phyloP scores from a whole-genome alignment of 176 grass and related monocot species.

The Leersia perrieri region DNA sequence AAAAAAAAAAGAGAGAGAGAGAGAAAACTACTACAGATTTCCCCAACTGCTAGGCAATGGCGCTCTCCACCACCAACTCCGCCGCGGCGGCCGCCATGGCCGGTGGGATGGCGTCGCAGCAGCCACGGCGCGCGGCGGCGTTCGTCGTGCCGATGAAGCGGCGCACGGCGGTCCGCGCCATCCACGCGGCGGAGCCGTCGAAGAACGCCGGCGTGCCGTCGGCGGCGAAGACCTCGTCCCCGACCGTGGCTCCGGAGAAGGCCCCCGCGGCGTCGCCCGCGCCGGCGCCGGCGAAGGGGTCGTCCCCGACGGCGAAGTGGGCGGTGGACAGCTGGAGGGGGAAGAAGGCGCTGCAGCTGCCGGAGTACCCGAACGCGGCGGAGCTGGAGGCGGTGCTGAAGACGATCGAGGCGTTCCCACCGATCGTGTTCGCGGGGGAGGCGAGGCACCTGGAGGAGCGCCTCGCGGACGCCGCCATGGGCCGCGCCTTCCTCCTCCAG shows the following conservation, averaged over 20 bases:
- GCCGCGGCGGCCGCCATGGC: background rate
- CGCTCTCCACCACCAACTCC: slow-evolving; percentile 43
- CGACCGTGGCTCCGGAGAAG: slow-evolving; percentile 21
- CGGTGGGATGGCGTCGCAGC: background rate
- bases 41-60: too few species aligned
- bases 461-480: slow-evolving; percentile 57
- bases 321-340: slow-evolving; percentile 55
- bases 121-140: background rate
- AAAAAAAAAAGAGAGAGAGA: too few species aligned
- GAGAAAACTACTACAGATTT: too few species aligned
- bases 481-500: slow-evolving; percentile 62
- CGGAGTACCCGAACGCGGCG: slow-evolving; percentile 47
- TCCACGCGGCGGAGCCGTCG: slow-evolving; percentile 50
- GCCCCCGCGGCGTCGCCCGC: background rate
- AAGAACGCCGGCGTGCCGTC: slow-evolving; percentile 11
- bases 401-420: slow-evolving; percentile 69
- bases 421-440: slow-evolving; percentile 71
- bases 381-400: slow-evolving; percentile 52
- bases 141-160: slow-evolving; percentile 35
- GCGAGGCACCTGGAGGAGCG: slow-evolving; percentile 57
- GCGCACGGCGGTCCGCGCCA: slow-evolving; percentile 27
- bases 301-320: slow-evolving; percentile 33
- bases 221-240: slow-evolving; percentile 21
- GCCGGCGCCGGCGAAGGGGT: too few species aligned
- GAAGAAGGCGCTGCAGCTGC: slow-evolving; percentile 65